phyloP scores from a whole-genome alignment of 2,329 filamentous ascomycete genomes.

The Penicillium sp. region DNA sequence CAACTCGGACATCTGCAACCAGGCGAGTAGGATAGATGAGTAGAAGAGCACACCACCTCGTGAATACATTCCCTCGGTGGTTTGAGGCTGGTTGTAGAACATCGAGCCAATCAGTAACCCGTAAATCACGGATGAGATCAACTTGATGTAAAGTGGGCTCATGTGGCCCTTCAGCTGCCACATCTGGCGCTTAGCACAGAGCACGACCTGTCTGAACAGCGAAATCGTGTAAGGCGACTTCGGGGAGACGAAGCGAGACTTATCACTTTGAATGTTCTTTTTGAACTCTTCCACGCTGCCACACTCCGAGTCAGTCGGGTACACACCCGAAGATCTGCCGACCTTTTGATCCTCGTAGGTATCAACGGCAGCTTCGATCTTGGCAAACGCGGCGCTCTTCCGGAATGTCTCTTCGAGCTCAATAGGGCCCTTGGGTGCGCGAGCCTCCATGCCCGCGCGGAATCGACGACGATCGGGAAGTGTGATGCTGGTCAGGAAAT shows the following conservation, averaged over 20 bases:
- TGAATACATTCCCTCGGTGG: constrained; percentile 60
- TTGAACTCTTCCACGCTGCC: constrained; percentile 53
- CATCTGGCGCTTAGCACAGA: constrained; percentile 65
- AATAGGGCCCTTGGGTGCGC: constrained; percentile 64
- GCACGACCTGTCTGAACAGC: constrained; percentile 64
- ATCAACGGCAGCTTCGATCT: constrained; percentile 59
- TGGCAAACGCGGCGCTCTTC: constrained; percentile 59
- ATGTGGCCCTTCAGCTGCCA: constrained; percentile 74
- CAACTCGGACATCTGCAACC: constrained; percentile 72
- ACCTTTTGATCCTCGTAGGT: constrained; percentile 53
- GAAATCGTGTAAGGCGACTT: constrained; percentile 74
- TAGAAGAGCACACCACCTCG: constrained; percentile 64
- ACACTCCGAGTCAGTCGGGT: constrained; percentile 43
- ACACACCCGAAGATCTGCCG: constrained; percentile 45
- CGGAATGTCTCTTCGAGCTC: constrained; percentile 69
- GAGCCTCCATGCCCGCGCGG: constrained; percentile 61
- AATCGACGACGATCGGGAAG: constrained; percentile 68
- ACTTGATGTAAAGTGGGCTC: constrained; percentile 69
- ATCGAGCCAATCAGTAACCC: constrained; percentile 71
- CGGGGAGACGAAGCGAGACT: constrained; percentile 53
- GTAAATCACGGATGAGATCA: constrained; percentile 71
- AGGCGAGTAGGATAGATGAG: constrained; percentile 61
- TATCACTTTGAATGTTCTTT: constrained; percentile 61
- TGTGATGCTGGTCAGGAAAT: constrained; percentile 71
- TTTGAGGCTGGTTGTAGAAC: constrained; percentile 64